Conservation (phyloP, 208 protist species). For the Leishmania arabica region DNA sequence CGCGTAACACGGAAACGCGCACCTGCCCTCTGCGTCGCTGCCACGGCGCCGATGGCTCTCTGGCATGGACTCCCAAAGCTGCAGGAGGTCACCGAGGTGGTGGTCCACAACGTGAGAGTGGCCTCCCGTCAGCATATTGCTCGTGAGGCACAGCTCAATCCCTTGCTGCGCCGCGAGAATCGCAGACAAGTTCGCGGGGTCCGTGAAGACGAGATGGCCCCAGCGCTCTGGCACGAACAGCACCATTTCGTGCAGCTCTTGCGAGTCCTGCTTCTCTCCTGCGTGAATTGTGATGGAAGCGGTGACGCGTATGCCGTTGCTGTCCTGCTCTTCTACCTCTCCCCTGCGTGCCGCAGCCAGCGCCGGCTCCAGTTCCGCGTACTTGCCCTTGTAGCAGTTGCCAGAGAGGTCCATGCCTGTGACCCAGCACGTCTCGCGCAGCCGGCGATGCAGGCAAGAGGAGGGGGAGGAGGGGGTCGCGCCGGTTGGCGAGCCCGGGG, state of each 20-base stretch:
- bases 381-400: slow-evolving; percentile 83
- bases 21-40: background rate
- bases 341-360: slow-evolving; percentile 38
- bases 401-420: slow-evolving; percentile 88
- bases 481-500: background rate
- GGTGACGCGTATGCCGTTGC: slow-evolving; percentile 13
- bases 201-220: slow-evolving; percentile 86
- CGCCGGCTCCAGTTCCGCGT: slow-evolving; percentile 44
- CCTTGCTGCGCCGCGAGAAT: slow-evolving; percentile 49
- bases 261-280: slow-evolving; percentile 75
- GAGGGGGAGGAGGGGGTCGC: background rate
- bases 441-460: background rate
- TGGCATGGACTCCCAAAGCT: slow-evolving; percentile 27
- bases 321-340: slow-evolving; percentile 31
- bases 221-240: slow-evolving; percentile 63
- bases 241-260: slow-evolving; percentile 72
- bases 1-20: slow-evolving; percentile 1
- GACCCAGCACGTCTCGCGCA: slow-evolving; percentile 73
- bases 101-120: slow-evolving; percentile 59
- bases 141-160: slow-evolving; percentile 89
- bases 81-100: slow-evolving; percentile 46
- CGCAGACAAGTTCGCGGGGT: slow-evolving; percentile 23
- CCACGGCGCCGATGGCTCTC: slow-evolving; percentile 6
- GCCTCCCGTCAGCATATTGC: slow-evolving; percentile 76
- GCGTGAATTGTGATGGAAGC: slow-evolving; percentile 77